Evolutionary conservation across 768 basidiomycete genomes (phyloP).

Genomic region (Boletus eberwhitei): DNA sequence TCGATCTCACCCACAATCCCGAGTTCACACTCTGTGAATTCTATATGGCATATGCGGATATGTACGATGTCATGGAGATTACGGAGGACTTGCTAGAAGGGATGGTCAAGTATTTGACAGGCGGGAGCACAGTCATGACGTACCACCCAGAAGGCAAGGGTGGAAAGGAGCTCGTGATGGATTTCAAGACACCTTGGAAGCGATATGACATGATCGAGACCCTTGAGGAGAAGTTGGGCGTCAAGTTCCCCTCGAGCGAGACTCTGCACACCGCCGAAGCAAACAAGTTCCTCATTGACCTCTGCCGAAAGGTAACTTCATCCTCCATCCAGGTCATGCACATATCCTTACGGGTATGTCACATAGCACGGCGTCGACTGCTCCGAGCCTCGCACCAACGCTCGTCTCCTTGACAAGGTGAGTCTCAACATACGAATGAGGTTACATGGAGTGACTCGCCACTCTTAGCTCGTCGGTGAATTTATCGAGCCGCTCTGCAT

Average conservation of each 20-base stretch:
- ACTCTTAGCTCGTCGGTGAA: conserved; percentile 84
- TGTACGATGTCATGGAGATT: conserved; percentile 98
- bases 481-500: conserved; percentile 97
- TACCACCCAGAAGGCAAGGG: conserved; percentile 97
- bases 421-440: neutral
- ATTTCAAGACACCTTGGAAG: conserved; percentile 97
- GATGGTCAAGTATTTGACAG: conserved; percentile 82
- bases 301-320: conserved; percentile 71
- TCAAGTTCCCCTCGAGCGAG: conserved; percentile 92
- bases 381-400: conserved; percentile 91
- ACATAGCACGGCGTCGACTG: conserved; percentile 92
- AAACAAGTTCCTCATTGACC: conserved; percentile 81
- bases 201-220: conserved; percentile 97
- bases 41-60: conserved; percentile 99
- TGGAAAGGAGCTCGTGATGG: conserved; percentile 67
- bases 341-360: neutral
- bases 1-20: conserved; percentile 98
- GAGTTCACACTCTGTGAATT: conserved; percentile 99
- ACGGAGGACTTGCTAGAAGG: conserved; percentile 90
- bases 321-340: neutral
- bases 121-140: conserved; percentile 71
- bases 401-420: conserved; percentile 93
- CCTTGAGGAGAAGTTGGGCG: conserved; percentile 87
- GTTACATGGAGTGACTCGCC: neutral
- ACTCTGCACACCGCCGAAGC: conserved; percentile 83